Conservation (phyloP, 1,284 basidiomycete species). For the Omphalotus olearius region DNA sequence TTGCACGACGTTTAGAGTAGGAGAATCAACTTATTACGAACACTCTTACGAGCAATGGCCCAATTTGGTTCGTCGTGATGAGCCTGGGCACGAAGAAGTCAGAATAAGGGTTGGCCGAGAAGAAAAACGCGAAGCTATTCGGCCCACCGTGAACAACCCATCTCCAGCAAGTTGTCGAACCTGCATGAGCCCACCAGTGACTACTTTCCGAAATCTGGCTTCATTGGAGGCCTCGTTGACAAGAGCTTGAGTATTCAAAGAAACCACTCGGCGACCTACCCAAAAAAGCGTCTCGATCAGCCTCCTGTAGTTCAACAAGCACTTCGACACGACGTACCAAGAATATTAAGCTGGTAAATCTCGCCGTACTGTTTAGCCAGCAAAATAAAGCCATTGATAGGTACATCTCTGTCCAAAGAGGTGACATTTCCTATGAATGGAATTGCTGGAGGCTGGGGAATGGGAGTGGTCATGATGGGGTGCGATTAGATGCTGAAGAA, state of each 20-base stretch:
- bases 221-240: constrained; percentile 43
- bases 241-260: constrained; percentile 34
- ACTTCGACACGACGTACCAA: constrained; percentile 25
- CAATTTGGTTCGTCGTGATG: constrained; percentile 43
- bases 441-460: constrained; percentile 34
- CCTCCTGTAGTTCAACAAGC: not conserved
- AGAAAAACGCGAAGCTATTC: not conserved
- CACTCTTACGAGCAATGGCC: constrained; percentile 40
- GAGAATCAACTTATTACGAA: not conserved
- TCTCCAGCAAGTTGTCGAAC: constrained; percentile 41
- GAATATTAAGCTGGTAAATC: constrained; percentile 38
- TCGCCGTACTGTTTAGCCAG: constrained; percentile 43
- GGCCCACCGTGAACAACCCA: constrained; percentile 39
- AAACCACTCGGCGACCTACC: constrained; percentile 2
- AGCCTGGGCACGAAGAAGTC: constrained; percentile 22
- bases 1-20: not conserved
- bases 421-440: constrained; percentile 44
- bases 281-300: not conserved
- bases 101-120: not conserved
- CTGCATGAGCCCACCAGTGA: constrained; percentile 30
- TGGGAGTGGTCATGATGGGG: constrained; percentile 20
- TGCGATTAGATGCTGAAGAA: too few species aligned
- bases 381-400: constrained; percentile 32
- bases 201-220: constrained; percentile 38
- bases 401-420: constrained; percentile 35